A percentile compares a stretch with the other conserved stretches of the same genome.
These are phyloP conservation scores for Linnemannia hyalina DNA, from an alignment of 192 early-diverging fungal species.

Conservation along the genomic window DNA sequence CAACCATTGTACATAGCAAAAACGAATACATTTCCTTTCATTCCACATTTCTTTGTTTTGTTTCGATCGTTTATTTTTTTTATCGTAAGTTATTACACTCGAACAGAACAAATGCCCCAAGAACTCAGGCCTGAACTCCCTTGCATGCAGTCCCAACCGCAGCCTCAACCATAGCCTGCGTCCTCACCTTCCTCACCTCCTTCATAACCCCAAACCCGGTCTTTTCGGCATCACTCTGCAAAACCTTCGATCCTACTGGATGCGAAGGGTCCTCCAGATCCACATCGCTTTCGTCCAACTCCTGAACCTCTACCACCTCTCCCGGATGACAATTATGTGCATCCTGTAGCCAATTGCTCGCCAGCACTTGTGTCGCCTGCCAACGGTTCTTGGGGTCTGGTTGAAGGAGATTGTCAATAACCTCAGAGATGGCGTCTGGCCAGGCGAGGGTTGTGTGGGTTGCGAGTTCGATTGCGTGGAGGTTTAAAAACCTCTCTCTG, in stretches of 20 bases:
- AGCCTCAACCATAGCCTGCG: background rate
- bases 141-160: background rate
- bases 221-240: background rate
- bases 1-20: background rate
- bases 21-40: background rate
- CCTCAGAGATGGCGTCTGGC: conserved; percentile 32
- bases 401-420: conserved; percentile 56
- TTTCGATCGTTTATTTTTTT: background rate
- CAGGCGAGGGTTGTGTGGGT: conserved; percentile 16
- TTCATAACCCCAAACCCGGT: conserved; percentile 20
- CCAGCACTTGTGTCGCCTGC: conserved; percentile 55
- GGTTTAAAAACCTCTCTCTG: background rate
- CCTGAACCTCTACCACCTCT: conserved; percentile 13
- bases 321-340: conserved; percentile 59
- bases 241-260: conserved; percentile 43
- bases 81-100: background rate
- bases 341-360: conserved; percentile 55
- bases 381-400: conserved; percentile 58
- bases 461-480: conserved; percentile 28
- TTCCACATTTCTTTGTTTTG: background rate
- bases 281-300: conserved; percentile 37
- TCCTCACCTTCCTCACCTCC: conserved; percentile 5
- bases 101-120: background rate
- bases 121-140: background rate
- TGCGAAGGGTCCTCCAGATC: conserved; percentile 24